Evolutionary conservation across 1,284 basidiomycete species (phyloP).

Genomic region (Tetrapyrgos nigripes): DNA sequence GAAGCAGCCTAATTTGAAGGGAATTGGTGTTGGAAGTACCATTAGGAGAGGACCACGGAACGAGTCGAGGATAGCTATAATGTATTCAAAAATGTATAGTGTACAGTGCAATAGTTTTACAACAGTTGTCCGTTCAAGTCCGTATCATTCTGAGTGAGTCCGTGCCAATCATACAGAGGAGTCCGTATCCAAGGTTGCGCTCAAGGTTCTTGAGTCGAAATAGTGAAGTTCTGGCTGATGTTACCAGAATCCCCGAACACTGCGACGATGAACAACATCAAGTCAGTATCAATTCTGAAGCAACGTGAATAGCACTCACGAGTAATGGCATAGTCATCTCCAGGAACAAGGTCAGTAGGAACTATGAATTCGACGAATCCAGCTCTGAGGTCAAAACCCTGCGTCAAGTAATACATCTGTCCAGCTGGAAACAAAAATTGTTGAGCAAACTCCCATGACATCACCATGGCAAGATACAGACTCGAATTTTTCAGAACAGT

Average conservation of each 20-base stretch:
- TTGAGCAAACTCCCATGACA: not conserved
- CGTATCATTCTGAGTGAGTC: no score
- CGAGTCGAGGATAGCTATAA: no score
- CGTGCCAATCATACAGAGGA: no score
- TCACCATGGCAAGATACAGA: not conserved
- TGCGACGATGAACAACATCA: not conserved
- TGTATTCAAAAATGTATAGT: constrained; percentile 8
- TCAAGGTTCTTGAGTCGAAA: not conserved
- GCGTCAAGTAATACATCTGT: not conserved
- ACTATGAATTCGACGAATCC: constrained; percentile 11
- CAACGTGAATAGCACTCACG: constrained; percentile 3
- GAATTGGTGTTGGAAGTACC: no score
- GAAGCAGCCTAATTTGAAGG: no score
- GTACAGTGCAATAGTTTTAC: not conserved
- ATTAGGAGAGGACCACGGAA: no score
- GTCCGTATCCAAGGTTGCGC: no score
- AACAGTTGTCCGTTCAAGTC: not conserved
- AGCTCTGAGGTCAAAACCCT: constrained; percentile 4
- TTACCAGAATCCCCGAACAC: constrained; percentile 17
- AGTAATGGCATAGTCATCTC: constrained; percentile 12
- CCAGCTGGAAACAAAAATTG: not conserved
- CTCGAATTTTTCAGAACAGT: not conserved
- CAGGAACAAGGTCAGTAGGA: constrained; percentile 5
- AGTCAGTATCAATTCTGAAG: not conserved
- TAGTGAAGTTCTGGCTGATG: constrained; percentile 2